phyloP scores from a whole-genome alignment of 2,329 filamentous ascomycete genomes.

The Arthrinium phaeospermum region DNA sequence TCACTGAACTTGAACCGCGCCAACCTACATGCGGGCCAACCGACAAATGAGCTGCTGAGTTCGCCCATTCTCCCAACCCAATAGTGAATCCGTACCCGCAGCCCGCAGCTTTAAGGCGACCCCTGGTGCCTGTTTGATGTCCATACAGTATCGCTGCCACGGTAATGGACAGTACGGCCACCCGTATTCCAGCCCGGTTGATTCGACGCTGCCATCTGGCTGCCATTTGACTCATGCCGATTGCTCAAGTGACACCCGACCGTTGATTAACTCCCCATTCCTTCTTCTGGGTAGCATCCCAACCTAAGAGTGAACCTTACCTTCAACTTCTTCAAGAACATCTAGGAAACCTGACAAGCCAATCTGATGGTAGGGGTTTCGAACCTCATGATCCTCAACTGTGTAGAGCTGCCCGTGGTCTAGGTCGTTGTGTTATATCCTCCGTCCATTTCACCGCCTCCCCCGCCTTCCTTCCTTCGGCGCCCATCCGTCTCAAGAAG shows the following conservation, averaged over 20 bases:
- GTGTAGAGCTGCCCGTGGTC: constrained; percentile 11
- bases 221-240: constrained; percentile 16
- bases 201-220: constrained; percentile 15
- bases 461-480: constrained; percentile 1
- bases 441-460: neutral
- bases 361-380: constrained; percentile 11
- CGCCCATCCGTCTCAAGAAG: neutral
- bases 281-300: constrained; percentile 2
- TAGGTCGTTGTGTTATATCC: constrained; percentile 1
- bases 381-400: neutral
- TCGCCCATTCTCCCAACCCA: constrained; percentile 10
- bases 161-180: neutral
- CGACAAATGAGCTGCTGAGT: constrained; percentile 11
- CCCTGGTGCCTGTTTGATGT: constrained; percentile 12
- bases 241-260: constrained; percentile 13
- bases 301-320: neutral
- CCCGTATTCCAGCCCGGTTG: neutral
- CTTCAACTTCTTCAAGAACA: constrained; percentile 7
- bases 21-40: constrained; percentile 15
- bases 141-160: neutral
- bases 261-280: constrained; percentile 15
- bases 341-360: neutral
- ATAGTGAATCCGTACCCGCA: neutral
- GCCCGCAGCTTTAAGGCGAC: constrained; percentile 3
- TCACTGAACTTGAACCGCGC: constrained; percentile 10